Evolutionary conservation across 2,329 filamentous ascomycete genomes (phyloP).

Genomic region (Macrophomina tecta): DNA sequence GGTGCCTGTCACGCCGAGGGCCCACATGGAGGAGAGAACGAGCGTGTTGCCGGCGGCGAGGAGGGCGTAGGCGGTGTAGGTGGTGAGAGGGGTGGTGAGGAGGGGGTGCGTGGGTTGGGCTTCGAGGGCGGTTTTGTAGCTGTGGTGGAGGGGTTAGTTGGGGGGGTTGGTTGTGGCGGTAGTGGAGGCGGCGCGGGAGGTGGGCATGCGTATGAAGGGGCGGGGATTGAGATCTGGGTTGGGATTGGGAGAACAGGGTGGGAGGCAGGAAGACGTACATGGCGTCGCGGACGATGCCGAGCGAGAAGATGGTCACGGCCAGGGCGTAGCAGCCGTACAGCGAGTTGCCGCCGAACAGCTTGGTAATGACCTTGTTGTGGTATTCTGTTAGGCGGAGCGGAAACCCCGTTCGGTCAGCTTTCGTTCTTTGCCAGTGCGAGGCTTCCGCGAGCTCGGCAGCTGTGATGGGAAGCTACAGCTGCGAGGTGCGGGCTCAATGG

Average conservation of each 20-base stretch:
- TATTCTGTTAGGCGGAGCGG: conserved; percentile 69
- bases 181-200: conserved; percentile 33
- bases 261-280: conserved; percentile 42
- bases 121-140: conserved; percentile 84
- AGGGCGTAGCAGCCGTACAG: conserved; percentile 87
- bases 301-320: conserved; percentile 84
- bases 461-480: conserved; percentile 10
- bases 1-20: conserved; percentile 90
- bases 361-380: conserved; percentile 85
- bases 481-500: neutral
- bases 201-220: neutral
- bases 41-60: conserved; percentile 80
- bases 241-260: neutral
- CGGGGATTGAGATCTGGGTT: neutral
- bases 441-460: neutral
- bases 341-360: conserved; percentile 79
- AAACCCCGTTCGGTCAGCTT: neutral
- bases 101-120: conserved; percentile 76
- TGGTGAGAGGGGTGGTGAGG: conserved; percentile 65
- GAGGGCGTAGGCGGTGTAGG: conserved; percentile 72
- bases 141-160: conserved; percentile 45
- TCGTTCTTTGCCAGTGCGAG: neutral
- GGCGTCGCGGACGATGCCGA: conserved; percentile 84
- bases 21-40: conserved; percentile 88
- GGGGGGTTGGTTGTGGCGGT: conserved; percentile 34